A percentile compares a stretch with the other conserved stretches of the same genome.
Conservation (phyloP, 129 eudicot species). For the Flaveria sonorensis region DNA sequence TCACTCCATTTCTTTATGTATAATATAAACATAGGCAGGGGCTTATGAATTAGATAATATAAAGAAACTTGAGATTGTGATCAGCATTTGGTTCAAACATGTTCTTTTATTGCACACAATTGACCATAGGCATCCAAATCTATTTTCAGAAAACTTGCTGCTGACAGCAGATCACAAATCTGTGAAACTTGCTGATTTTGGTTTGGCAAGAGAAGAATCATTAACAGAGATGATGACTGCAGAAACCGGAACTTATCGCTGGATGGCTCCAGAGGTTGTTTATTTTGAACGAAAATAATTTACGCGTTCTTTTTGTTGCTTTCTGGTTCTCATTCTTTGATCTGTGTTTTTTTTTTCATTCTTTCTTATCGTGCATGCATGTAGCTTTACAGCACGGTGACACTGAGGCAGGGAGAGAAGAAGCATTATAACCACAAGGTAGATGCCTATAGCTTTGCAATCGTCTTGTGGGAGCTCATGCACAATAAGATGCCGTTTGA, state of each 20-base stretch:
- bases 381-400: constrained; percentile 88
- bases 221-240: constrained; percentile 95
- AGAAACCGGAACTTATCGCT: constrained; percentile 82
- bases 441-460: constrained; percentile 87
- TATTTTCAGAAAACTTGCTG: constrained; percentile 67
- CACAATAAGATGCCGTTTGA: constrained; percentile 80
- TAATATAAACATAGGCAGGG: neutral
- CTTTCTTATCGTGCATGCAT: neutral
- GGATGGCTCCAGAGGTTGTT: constrained; percentile 92
- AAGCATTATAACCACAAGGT: constrained; percentile 85
- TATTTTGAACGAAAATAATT: neutral
- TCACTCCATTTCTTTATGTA: neutral
- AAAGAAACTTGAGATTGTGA: constrained; percentile 7
- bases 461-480: constrained; percentile 86
- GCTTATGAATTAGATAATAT: neutral
- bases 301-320: neutral
- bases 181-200: constrained; percentile 85
- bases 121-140: neutral
- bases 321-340: neutral
- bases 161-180: constrained; percentile 67
- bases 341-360: neutral
- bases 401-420: constrained; percentile 84
- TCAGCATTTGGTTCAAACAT: neutral
- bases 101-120: neutral
- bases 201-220: constrained; percentile 85